Conservation (phyloP, 345 rosid genomes). For the Acer negundo region DNA sequence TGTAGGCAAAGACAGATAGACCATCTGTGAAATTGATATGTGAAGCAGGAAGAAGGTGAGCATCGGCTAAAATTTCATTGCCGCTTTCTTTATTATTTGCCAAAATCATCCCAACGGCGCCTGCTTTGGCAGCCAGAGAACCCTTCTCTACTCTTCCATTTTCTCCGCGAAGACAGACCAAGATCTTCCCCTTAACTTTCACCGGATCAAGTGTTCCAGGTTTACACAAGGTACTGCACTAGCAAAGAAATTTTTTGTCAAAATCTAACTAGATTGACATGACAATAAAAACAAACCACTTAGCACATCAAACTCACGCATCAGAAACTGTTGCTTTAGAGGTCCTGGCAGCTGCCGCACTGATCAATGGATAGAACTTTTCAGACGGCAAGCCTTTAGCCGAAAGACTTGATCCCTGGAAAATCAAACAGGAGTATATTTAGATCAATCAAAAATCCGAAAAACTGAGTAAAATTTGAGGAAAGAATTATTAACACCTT, state of each 20-base stretch:
- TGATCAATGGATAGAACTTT: conserved; percentile 53
- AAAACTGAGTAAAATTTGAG: not conserved
- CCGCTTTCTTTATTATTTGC: conserved; percentile 33
- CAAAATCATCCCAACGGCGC: conserved; percentile 60
- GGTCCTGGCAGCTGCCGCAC: conserved; percentile 42
- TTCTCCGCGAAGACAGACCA: conserved; percentile 43
- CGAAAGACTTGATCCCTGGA: conserved; percentile 72
- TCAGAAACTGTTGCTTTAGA: conserved; percentile 29
- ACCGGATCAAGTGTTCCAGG: conserved; percentile 49
- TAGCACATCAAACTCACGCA: conserved; percentile 45
- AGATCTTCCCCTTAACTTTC: conserved; percentile 65
- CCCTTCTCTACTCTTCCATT: conserved; percentile 38
- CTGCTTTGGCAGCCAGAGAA: conserved; percentile 33
- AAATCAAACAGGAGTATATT: not conserved
- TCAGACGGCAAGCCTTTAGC: conserved; percentile 30
- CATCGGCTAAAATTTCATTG: conserved; percentile 32
- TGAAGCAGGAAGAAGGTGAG: conserved; percentile 53
- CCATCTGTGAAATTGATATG: conserved; percentile 42
- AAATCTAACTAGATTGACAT: not conserved
- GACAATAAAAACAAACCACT: not conserved
- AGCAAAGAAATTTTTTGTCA: no score
- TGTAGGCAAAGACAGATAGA: conserved; percentile 33
- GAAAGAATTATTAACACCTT: conserved; percentile 16
- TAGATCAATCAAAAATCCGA: no score
- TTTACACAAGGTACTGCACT: conserved; percentile 39